Base-by-base conservation (phyloP, 2,329 filamentous ascomycete genomes). In the Lithohypha guttulata region DNA sequence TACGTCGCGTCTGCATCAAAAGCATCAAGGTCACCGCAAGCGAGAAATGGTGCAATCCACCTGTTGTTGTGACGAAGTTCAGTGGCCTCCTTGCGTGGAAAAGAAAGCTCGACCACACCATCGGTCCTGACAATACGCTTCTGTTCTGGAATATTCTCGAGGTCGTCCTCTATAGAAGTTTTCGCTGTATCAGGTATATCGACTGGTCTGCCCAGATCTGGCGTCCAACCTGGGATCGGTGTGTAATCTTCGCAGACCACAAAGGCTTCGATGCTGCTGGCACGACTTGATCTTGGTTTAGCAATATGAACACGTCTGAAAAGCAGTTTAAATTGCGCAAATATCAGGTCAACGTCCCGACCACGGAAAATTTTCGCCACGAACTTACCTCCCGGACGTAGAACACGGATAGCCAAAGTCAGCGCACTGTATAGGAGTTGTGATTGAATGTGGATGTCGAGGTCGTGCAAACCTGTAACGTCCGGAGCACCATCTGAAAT, bases 351-450 rank as follows among this genome's bases (percentile, higher is more conserved):
- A n/a, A 96, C 87, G 54, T 96, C 91, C 51, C 86, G 80, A 11
- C 84, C 87, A 11, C 91, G 70, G 65, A 98, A 98, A 45, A 98
- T 95, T 68, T 98, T 98, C 43, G 91, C 91, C 6, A 98, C 89
- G 53, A 98, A 98, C 55, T 85, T 93, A 46, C 91, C 91, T 29
- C 91, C 91, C 0, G 87, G 87, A 43, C 83, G 82, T 15, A 98
- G 73, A 9, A 98, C 86, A 56, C 89, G 93, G 9, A 95, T 75
- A 0, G 91, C 86, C 2, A 98, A 75, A 59, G 95, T 94, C 14
- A 98, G 73, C 0, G 91, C 91, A 0, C 89, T 85, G 60, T 93
- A 95, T 34, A 98, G 79, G 6, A 98, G 73, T 62, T 96, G 91
- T 6, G 84, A 87, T 63, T 98, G 91, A 13, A 98, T 84, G 62